Percentiles rank a stretch among this genome's conserved stretches.
Evolutionary conservation across 345 rosid genomes (phyloP).

Genomic region (Hirschfeldia incana): DNA sequence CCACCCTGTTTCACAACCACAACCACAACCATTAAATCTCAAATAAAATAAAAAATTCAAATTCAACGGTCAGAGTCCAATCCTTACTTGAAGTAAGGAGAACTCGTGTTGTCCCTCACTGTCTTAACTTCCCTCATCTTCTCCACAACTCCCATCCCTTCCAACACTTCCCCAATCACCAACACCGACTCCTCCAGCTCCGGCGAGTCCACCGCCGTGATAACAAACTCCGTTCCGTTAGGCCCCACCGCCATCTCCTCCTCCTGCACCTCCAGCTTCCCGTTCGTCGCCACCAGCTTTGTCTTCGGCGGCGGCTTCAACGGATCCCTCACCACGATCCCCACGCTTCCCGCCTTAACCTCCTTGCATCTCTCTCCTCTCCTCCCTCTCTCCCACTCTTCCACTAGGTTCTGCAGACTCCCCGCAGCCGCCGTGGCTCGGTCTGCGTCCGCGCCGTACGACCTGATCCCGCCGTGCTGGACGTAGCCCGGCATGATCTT

Average conservation of each 20-base stretch:
- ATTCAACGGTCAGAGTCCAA: constrained; percentile 20
- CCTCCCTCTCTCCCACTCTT: constrained; percentile 65
- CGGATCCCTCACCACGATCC: constrained; percentile 81
- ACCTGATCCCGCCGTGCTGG: constrained; percentile 87
- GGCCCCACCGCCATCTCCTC: constrained; percentile 64
- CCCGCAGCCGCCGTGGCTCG: constrained; percentile 63
- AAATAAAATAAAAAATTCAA: background rate
- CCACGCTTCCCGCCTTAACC: constrained; percentile 62
- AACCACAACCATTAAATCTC: constrained; percentile 11
- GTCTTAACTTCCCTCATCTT: constrained; percentile 70
- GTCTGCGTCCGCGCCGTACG: constrained; percentile 80
- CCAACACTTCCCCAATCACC: constrained; percentile 75
- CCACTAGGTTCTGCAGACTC: constrained; percentile 42
- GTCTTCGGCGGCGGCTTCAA: constrained; percentile 73
- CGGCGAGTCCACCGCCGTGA: constrained; percentile 66
- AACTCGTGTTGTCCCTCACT: constrained; percentile 72
- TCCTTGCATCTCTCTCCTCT: constrained; percentile 53
- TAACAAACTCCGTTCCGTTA: constrained; percentile 82
- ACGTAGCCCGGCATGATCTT: constrained; percentile 82
- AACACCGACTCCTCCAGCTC: constrained; percentile 73
- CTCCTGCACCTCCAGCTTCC: constrained; percentile 70
- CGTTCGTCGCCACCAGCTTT: constrained; percentile 73
- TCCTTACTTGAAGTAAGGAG: constrained; percentile 82
- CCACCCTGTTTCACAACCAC: constrained; percentile 52
- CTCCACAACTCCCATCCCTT: constrained; percentile 74